These are phyloP conservation scores for Mantamonas sphyraenae DNA, from an alignment of 78 protist species.

Conservation along the genomic window DNA sequence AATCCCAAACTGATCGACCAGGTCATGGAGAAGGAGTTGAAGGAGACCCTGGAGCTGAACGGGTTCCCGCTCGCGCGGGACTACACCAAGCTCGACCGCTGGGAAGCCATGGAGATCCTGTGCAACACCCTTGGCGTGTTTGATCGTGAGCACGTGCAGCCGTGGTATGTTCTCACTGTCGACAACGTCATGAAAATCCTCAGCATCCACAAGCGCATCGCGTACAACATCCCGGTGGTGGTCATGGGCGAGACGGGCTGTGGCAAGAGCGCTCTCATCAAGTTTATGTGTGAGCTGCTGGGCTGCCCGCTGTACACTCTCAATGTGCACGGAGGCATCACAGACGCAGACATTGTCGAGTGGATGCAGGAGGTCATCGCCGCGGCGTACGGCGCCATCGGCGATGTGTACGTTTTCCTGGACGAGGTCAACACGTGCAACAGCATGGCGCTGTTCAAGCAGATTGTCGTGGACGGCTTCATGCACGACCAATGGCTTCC, in stretches of 20 bases:
- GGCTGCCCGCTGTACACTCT: background rate
- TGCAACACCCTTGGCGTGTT: background rate
- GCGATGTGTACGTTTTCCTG: conserved; percentile 18
- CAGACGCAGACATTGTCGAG: conserved; percentile 12
- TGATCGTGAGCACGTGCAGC: background rate
- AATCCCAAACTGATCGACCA: background rate
- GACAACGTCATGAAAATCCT: conserved; percentile 31
- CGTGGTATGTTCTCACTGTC: conserved; percentile 19
- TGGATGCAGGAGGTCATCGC: background rate
- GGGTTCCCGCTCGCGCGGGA: background rate
- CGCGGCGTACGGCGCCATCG: background rate
- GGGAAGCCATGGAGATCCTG: background rate
- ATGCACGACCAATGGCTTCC: conserved; percentile 13
- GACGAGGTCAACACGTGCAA: conserved; percentile 64
- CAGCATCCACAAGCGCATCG: conserved; percentile 2
- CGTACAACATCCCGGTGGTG: conserved; percentile 34
- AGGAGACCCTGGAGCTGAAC: background rate
- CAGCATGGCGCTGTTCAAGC: conserved; percentile 34
- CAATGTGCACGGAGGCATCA: conserved; percentile 43
- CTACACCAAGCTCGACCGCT: background rate
- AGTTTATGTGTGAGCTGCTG: background rate
- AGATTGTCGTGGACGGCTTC: conserved; percentile 19
- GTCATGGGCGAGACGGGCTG: conserved; percentile 68
- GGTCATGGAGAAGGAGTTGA: background rate
- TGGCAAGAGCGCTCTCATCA: conserved; percentile 48